phyloP scores from a whole-genome alignment of 179 eudicot genomes.

The Corrigiola litoralis region DNA sequence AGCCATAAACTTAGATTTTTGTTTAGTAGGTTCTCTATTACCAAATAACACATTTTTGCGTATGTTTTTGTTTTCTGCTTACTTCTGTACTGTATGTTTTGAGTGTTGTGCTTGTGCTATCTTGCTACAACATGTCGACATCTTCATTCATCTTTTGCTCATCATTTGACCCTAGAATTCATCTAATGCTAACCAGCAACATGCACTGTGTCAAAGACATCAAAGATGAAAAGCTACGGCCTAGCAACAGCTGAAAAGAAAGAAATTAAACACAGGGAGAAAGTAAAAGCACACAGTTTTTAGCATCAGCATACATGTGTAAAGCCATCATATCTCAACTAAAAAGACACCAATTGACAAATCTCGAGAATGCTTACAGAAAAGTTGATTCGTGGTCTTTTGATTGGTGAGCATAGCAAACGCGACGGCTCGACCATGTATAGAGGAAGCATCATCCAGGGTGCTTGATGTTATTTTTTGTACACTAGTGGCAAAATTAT shows the following conservation, averaged over 20 bases:
- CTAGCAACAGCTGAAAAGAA: not conserved
- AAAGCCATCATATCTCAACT: not conserved
- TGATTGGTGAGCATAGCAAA: constrained; percentile 12
- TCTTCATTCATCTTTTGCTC: too few species aligned
- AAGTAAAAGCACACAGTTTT: constrained; percentile 8
- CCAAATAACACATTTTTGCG: too few species aligned
- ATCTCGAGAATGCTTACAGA: not conserved
- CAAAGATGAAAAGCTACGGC: not conserved
- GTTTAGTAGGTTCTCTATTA: too few species aligned
- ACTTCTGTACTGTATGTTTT: too few species aligned
- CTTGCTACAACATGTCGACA: too few species aligned
- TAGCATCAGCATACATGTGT: constrained; percentile 14
- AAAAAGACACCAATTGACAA: not conserved
- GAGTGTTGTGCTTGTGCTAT: too few species aligned
- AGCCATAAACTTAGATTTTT: too few species aligned
- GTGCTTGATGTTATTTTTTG: constrained; percentile 4
- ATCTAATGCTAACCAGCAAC: not conserved
- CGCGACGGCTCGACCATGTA: constrained; percentile 31
- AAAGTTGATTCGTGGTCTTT: not conserved
- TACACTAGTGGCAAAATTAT: not conserved
- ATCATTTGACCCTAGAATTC: too few species aligned
- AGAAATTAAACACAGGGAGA: not conserved
- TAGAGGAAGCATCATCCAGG: constrained; percentile 16
- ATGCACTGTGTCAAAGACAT: not conserved
- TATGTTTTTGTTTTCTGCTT: too few species aligned